Evolutionary conservation across 208 protist species (phyloP), one percentile per base, ranked within the genome.

Genomic region (Leishmania amazonensis): DNA sequence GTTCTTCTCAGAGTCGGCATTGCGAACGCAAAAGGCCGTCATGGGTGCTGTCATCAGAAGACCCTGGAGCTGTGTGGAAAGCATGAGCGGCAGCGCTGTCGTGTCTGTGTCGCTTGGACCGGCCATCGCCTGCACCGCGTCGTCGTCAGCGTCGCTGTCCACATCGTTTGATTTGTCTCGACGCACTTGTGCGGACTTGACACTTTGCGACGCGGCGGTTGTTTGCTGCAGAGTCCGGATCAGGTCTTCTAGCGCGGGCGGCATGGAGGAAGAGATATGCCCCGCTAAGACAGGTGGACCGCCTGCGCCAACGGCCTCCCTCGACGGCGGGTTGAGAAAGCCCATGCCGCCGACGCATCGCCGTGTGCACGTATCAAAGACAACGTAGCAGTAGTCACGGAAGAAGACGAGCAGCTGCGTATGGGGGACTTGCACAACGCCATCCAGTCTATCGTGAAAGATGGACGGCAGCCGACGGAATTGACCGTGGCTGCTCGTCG

Each of bases 401-500:
- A 86, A 86, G 57, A 86, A 86, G 49, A 86, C 78, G 24, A 86
- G 65, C 40, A 73, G 47, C 35, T 62, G 53, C 35, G 83, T 76
- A 40, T 64, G 38, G 3, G 83, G 83, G 21, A 86, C 65, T 57
- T 58, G 71, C 6, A 86, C 40, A 1, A 77, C 83, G 45, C 83
- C 77, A 62, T 86, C 83, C 1, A 82, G 28, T 6, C 67, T 53
- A 15, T 88, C 81, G 35, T 76, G 68, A 53, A 88, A 88, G 42
- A 71, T 57, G 19, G 85, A 24, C 19, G 85, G 85, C 45, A 88
- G 81, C 42, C 82, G 79, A 60, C 81, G 72, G 38, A 88, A 81
- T 73, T 84, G 78, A 0, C 80, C 81, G 64, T 82, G 81, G 6
- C 31, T 35, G 74, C 57, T 28, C 15, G 75, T 79, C 49, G 49